phyloP scores from a whole-genome alignment of 2,329 filamentous ascomycete species.

The Aspergillus felis region DNA sequence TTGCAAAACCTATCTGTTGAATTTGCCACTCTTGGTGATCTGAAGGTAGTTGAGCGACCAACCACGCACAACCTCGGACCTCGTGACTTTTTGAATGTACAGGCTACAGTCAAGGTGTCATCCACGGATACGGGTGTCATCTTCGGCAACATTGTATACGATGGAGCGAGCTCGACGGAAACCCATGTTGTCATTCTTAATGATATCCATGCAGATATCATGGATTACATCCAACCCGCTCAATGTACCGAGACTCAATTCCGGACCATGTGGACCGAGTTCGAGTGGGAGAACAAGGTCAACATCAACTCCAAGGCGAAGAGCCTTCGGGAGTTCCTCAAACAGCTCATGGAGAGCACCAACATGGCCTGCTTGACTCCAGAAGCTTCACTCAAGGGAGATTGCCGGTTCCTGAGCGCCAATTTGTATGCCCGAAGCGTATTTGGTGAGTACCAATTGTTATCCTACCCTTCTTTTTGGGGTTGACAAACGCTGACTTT shows the following conservation, averaged over 20 bases:
- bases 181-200: conserved; percentile 97
- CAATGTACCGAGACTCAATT: conserved; percentile 97
- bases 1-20: conserved; percentile 96
- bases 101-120: conserved; percentile 97
- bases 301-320: conserved; percentile 99
- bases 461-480: background rate
- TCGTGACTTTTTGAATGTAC: conserved; percentile 96
- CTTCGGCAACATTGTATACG: conserved; percentile 97
- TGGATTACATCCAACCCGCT: conserved; percentile 99
- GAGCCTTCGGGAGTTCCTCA: conserved; percentile 83
- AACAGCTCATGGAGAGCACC: conserved; percentile 92
- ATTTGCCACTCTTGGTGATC: conserved; percentile 94
- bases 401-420: conserved; percentile 95
- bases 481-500: conserved; percentile 18
- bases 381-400: conserved; percentile 91
- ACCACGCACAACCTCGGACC: conserved; percentile 93
- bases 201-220: conserved; percentile 97
- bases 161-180: conserved; percentile 85
- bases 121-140: conserved; percentile 98
- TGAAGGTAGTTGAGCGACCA: conserved; percentile 95
- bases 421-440: conserved; percentile 96
- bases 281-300: conserved; percentile 99
- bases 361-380: conserved; percentile 99
- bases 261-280: conserved; percentile 99
- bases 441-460: conserved; percentile 68